Base-by-base conservation (phyloP, 768 basidiomycete species). In the Pholiota conissans region DNA sequence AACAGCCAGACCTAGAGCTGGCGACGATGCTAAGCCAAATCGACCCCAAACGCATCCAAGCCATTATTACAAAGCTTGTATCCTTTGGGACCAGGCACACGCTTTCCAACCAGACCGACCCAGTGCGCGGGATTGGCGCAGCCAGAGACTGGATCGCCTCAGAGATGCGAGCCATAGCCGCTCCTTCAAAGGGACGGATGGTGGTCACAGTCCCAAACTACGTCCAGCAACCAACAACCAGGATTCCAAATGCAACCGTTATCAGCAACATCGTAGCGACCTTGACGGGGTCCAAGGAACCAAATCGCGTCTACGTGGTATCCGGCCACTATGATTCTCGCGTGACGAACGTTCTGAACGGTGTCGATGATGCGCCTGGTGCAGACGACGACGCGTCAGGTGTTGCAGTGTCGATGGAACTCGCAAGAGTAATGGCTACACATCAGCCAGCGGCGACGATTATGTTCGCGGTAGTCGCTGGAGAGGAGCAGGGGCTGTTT, bases 251-350 rank as follows among this genome's bases (percentile, higher is more conserved):
- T 49, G 63, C 72, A n/a, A 80, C 78, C n/a, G 70, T 77, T 30
- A 82, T 83, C 67, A 80, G 74, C 60, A 80, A 84, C 61, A 71
- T 85, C 55, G 66, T 84, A 35, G 78, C 79, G 10, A 83, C 81
- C 5, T 73, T 84, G 39, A 67, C 68, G 32, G 81, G 82, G 22
- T 71, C 77, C 16, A 72, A 71, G 52, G 80, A 80, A 52, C 75
- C 81, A 5, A 78, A 80, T 58, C 73, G 81, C 39, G 74, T 76
- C 13, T 84, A 83, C 54, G 76, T 84, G 52, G 73, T 83, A 29
- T 80, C 81, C 2, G 82, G 82, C 5, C 82, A 84, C 63, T 82
- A 84, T 61, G 80, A 84, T 68, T 80, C 79, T 22, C 74, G 81
- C 2, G 72, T 75, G 26, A 76, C 76, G 5, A 65, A 71, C 46